phyloP scores from a whole-genome alignment of 495 filamentous ascomycete genomes.

The Bacidia rubella region DNA sequence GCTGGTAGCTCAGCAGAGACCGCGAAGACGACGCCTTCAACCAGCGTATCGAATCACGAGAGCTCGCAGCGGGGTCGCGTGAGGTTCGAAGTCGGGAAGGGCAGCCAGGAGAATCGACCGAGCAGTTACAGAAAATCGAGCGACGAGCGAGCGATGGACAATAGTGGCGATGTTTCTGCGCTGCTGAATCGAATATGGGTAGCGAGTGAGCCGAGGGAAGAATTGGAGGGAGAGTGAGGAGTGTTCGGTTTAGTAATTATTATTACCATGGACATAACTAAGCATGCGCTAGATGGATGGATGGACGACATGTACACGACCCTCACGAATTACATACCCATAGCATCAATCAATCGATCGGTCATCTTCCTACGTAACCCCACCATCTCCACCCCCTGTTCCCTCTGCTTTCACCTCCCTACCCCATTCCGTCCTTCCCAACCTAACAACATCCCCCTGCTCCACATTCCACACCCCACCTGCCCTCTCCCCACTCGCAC shows the following conservation, averaged over 20 bases:
- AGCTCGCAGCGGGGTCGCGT: slow-evolving; percentile 1
- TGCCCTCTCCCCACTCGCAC: slow-evolving; percentile 11
- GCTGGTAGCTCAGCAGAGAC: neutral
- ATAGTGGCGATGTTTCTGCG: slow-evolving; percentile 10
- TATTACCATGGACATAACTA: no score
- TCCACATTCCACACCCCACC: slow-evolving; percentile 21
- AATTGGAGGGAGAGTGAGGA: neutral
- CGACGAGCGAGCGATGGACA: neutral
- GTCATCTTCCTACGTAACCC: no score
- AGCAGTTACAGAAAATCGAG: neutral
- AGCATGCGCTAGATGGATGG: neutral
- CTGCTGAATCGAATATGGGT: slow-evolving; percentile 17
- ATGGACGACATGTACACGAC: neutral
- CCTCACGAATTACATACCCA: no score
- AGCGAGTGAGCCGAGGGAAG: neutral
- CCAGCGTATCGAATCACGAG: neutral
- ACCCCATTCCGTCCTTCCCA: slow-evolving; percentile 16
- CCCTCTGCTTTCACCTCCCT: neutral
- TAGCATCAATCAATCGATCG: no score
- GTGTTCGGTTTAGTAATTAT: no score
- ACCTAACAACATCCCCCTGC: slow-evolving; percentile 23
- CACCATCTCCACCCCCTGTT: neutral
- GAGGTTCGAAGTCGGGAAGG: slow-evolving; percentile 15
- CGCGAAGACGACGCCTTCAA: neutral
- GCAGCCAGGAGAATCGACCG: slow-evolving; percentile 1